Base-by-base conservation (phyloP, 2,329 filamentous ascomycete genomes). In the Hypoxylon sp. region DNA sequence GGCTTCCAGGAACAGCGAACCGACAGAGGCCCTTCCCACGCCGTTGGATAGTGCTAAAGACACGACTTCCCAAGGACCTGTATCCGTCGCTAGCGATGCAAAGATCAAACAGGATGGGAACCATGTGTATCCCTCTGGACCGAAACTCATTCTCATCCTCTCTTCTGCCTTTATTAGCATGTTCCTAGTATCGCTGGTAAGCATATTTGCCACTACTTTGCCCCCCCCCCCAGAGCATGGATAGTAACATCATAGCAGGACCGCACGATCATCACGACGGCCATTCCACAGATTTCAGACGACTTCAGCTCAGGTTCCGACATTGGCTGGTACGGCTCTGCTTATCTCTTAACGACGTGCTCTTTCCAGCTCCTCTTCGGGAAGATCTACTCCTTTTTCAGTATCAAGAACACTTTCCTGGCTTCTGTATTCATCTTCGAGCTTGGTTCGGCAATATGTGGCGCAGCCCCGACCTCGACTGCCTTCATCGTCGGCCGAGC, bases 401-500 rank as follows among this genome's bases (percentile, higher is more conserved):
- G 13, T 10, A 14, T 61, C 46, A 53, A 53, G 17, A 20, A n/a
- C 8, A 33, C 17, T 3, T 61, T 42, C 22, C 25, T 61, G 3
- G 6, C 27, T 2, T 27, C 57, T 2, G 14, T 66, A 14, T 14
- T 65, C 4, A 17, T 73, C 1, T 72, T 72, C 35, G 66, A 68
- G 60, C 49, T 77, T 25, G 76, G 76, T 3, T 75, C 73, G 1
- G 57, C 72, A 10, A 44, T 78, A 42, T 77, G 76, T 40, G 75
- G 71, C 2, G 66, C 72, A 0, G 76, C 76, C 11, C 75, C 73
- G 3, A 74, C 46, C 14, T 75, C 75, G 13, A 69, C 66, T 2
- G 71, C 71, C 8, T 71, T 79, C 30, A 77, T 79, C 42, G 56
- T 75, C 17, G 77, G 77, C 6, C 69, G 77, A 40, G 73, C 73